A percentile compares a stretch with the other conserved stretches of the same genome.
Conservation (phyloP, 2,329 filamentous ascomycete genomes). For the Capronia epimyces region DNA sequence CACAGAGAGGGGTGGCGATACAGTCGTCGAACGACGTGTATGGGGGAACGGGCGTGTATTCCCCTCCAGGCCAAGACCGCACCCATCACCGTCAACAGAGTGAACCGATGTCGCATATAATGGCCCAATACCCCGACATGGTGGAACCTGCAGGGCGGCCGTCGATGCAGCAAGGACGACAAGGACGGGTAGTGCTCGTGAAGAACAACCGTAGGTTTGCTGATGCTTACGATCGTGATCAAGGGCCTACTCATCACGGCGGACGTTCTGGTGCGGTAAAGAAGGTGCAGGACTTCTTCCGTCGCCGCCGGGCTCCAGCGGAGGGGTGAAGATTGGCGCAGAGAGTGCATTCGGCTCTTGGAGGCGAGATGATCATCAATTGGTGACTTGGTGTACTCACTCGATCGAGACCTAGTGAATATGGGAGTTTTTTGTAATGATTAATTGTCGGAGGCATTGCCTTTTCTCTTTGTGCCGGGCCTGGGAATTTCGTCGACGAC, state of each 20-base stretch:
- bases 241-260: constrained; percentile 56
- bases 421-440: constrained; percentile 20
- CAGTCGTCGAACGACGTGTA: constrained; percentile 26
- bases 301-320: constrained; percentile 46
- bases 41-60: constrained; percentile 28
- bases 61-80: constrained; percentile 22
- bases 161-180: constrained; percentile 40
- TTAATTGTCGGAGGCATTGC: constrained; percentile 17
- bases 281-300: constrained; percentile 97
- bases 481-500: constrained; percentile 1
- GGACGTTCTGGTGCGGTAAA: constrained; percentile 83
- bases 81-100: constrained; percentile 35
- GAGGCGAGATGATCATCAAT: neutral
- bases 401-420: constrained; percentile 4
- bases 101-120: constrained; percentile 30
- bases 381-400: neutral
- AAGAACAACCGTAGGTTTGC: constrained; percentile 82
- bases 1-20: constrained; percentile 6
- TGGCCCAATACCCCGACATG: constrained; percentile 40
- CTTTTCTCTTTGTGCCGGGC: neutral
- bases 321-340: constrained; percentile 18
- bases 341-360: constrained; percentile 4
- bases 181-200: constrained; percentile 59
- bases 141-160: constrained; percentile 30
- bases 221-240: constrained; percentile 77